Evolutionary conservation across 116 monocot genomes (phyloP), one percentile per base, ranked within the genome.

Genomic region (Zostera marina): DNA sequence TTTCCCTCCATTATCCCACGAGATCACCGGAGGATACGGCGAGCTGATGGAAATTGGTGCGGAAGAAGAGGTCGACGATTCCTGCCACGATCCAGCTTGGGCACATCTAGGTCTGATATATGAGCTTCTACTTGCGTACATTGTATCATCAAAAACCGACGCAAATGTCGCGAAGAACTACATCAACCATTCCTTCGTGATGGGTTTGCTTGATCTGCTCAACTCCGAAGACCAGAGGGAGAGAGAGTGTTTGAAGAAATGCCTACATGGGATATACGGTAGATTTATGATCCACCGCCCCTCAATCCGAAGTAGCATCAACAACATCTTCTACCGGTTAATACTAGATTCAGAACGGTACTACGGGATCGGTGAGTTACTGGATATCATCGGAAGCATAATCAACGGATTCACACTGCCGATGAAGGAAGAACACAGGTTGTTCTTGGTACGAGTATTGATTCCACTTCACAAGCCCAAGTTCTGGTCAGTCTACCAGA

Each of bases 241-340:
- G 63, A 58, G 84, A 0, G 84, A 84, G 66, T 84, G 79, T 39
- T 71, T 84, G 39, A 84, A 84, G 66, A 79, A 79, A 14, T 63
- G 79, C 23, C 68, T 84, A 5, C 84, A 84, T 26, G 64, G 84
- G 5, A 77, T 84, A 19, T 84, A 84, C 26, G 84, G 79, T 32
- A 84, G 77, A 63, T 84, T 84, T 63, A 84, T 84, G 84, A 73
- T 79, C 17, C 76, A 84, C 56, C 73, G 84, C 2, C 84, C 84
- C 19, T 84, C 79, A 58, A 84, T 84, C 15, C 60, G 84, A 10
- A 76, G 72, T 56, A 73, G 74, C 14, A 79, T 84, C 10, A 78
- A 74, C 69, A 77, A 84, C 49, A 73, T 84, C 43, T 84, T 84
- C 45, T 79, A 76, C 65, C 23, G 74, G 1, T 84, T 84, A 25